Evolutionary conservation across 257 asterid species (phyloP).

Genomic region (Solanum sejunctum): DNA sequence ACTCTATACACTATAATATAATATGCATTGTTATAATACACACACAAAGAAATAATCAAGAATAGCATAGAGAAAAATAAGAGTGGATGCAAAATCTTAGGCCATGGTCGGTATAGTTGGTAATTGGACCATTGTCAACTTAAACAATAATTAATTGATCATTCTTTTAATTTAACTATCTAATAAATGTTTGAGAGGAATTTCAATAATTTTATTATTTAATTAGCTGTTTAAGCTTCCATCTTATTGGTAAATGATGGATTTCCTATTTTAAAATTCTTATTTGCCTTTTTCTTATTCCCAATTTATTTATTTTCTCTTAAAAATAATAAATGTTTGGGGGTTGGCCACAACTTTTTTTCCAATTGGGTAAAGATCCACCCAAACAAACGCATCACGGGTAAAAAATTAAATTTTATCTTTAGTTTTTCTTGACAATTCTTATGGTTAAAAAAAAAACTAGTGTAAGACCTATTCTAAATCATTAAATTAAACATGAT

Average conservation of each 20-base stretch:
- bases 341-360: not conserved
- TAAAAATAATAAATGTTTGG: not conserved
- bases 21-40: too few species aligned
- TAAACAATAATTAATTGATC: not conserved
- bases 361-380: not conserved
- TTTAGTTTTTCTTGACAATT: not conserved
- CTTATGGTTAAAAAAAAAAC: not conserved
- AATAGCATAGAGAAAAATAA: too few species aligned
- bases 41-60: too few species aligned
- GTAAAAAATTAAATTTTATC: constrained; percentile 22
- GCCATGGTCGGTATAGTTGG: not conserved
- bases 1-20: too few species aligned
- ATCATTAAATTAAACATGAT: not conserved
- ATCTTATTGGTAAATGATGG: not conserved
- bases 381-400: not conserved
- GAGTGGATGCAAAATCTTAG: not conserved
- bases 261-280: too few species aligned
- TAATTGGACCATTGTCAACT: not conserved
- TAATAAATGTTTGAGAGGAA: too few species aligned
- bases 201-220: too few species aligned
- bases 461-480: not conserved
- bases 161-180: not conserved
- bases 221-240: too few species aligned
- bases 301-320: not conserved
- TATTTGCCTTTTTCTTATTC: not conserved